These are phyloP conservation scores for Termitomyces sp. DNA, from an alignment of 768 basidiomycete genomes.

Conservation along the genomic window DNA sequence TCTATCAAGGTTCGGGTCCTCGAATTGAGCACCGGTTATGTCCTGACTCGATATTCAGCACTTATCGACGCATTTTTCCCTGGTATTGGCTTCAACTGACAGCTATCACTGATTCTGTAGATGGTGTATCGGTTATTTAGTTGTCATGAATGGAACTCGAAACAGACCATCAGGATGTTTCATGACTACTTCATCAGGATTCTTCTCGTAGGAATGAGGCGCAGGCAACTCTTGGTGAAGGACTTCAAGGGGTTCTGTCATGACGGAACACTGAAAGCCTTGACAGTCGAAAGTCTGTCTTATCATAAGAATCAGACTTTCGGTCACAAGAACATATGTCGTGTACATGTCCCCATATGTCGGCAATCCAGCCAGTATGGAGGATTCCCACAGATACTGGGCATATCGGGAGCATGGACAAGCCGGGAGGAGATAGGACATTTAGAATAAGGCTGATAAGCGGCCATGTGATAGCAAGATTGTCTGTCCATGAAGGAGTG, in stretches of 20 bases:
- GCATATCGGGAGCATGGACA: neutral
- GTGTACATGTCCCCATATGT: conserved; percentile 7
- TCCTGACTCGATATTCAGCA: conserved; percentile 15
- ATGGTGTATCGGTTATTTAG: neutral
- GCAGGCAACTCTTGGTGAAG: conserved; percentile 16
- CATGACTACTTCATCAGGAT: conserved; percentile 13
- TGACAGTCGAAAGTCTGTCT: neutral
- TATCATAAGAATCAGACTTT: neutral
- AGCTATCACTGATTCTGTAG: conserved; percentile 23
- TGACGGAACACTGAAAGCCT: conserved; percentile 7
- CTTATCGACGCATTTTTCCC: neutral
- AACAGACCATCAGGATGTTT: conserved; percentile 21
- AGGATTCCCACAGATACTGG: conserved; percentile 4
- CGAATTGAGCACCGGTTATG: conserved; percentile 31
- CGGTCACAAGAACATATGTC: conserved; percentile 5
- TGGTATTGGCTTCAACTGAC: conserved; percentile 13
- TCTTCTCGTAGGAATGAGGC: conserved; percentile 20
- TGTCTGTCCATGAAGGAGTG: neutral
- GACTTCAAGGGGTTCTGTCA: conserved; percentile 20
- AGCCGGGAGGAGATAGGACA: neutral
- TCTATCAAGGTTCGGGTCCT: conserved; percentile 42
- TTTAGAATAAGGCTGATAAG: neutral
- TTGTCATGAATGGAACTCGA: neutral
- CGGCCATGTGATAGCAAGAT: conserved; percentile 2
- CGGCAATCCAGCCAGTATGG: neutral